Evolutionary conservation across 2,329 filamentous ascomycete species (phyloP), one percentile per base, ranked within the genome.

Genomic region (Peltaster fructicola): DNA sequence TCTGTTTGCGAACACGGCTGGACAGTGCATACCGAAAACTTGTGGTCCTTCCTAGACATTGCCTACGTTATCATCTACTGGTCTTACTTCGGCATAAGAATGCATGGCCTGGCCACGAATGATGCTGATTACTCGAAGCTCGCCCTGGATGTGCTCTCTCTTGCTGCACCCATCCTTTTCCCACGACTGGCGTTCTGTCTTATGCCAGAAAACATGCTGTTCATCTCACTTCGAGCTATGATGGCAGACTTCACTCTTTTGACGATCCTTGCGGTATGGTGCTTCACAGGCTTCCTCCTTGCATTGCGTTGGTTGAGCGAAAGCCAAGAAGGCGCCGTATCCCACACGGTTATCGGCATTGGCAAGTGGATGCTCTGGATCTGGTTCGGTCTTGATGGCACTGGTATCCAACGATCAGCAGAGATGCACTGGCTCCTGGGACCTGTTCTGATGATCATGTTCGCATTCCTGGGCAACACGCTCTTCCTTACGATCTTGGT

Each of bases 291-390:
- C 3, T 88, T 90, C 48, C 50, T 88, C 26, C 57, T 90, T 22
- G 77, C 77, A 13, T 65, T 90, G 47, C 62, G 73, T 17, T 88
- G 80, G 79, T 65, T 90, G 6, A 69, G 70, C 30, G 63, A 76
- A 35, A 71, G 68, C 11, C 44, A 50, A 31, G 46, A 50, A 49
- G 48, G 48, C 12, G 43, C 38, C 22, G 36, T 37, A 9, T 36
- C 30, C 5, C 45, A 52, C 25, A 39, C 34, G 18, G 50, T 72
- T 4, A 53, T 76, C 50, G 78, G 73, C 2, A 82, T 88, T 33
- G 70, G 70, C 21, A 82, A 84, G 50, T 90, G 80, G 80, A 85
- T 90, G 78, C 65, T 88, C 2, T 88, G 77, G 65, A 84, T 90
- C 35, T 90, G 80, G 80, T 88, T 90, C 43, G 80, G 80, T 2